Evolutionary conservation across 257 asterid genomes (phyloP), one percentile per base, ranked within the genome.

Genomic region (Leonotis leonurus): DNA sequence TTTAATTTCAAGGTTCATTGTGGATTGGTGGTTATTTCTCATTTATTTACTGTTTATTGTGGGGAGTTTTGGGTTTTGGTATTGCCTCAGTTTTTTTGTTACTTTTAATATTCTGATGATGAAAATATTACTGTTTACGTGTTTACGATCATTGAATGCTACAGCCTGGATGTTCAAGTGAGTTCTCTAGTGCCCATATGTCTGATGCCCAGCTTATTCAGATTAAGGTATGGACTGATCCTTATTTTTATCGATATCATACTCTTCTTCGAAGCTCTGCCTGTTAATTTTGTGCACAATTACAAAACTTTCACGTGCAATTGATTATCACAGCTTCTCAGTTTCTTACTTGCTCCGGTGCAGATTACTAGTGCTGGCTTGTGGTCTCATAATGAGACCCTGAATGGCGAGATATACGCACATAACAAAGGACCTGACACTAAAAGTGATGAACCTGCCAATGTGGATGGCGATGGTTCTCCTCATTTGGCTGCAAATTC

Each of bases 131-230:
- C 14, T n/a, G n/a, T n/a, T n/a, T n/a, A n/a, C n/a, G n/a, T n/a
- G n/a, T n/a, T n/a, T n/a, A n/a, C n/a, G n/a, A n/a, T 21, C 2
- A 62, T 69, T 60, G 58, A 20, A 66, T 62, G 52, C n/a, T 70
- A 81, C 64, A 92, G 99, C 99, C 99, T 75, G 97, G 99, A 29
- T 92, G 99, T 69, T 92, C 97, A 29, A 89, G 89, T 65, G 94
- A 89, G 82, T 85, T 92, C 67, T 76, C 85, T 40, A 73, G 71
- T 73, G 81, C 74, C 37, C 76, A 85, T 39, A 67, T 74, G 78
- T 74, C 89, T 36, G 85, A 77, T 27, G 95, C 83, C 12, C 96
- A 89, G 77, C 90, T 92, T 60, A 77, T 92, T 76, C 95, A 80
- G 74, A 86, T 92, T 64, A 92, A 74, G 97, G 99, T 92, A 68